Conservation (phyloP, 768 basidiomycete genomes). For the Coprinellus aureogranulatus region DNA sequence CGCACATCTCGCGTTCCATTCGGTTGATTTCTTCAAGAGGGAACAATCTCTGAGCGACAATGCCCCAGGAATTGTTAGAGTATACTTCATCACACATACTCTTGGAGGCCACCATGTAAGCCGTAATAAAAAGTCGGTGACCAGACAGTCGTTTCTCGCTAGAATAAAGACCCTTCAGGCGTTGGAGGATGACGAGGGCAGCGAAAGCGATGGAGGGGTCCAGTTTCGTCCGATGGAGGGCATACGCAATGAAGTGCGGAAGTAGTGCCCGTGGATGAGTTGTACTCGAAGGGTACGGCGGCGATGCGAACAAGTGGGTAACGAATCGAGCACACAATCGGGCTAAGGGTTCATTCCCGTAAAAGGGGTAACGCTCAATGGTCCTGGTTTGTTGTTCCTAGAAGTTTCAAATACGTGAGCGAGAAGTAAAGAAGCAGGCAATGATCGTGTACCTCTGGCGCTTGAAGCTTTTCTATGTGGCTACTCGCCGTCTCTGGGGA, state of each 20-base stretch:
- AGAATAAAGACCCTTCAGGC: constrained; percentile 68
- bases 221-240: constrained; percentile 53
- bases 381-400: too few relatives aligned
- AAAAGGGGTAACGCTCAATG: too few relatives aligned
- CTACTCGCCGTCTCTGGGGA: too few relatives aligned
- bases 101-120: background rate
- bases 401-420: too few relatives aligned
- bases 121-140: constrained; percentile 74
- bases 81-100: background rate
- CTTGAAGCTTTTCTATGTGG: too few relatives aligned
- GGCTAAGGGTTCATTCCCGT: too few relatives aligned
- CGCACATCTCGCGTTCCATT: constrained; percentile 84
- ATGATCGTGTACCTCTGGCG: too few relatives aligned
- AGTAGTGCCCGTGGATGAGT: constrained; percentile 50
- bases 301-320: too few relatives aligned
- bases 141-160: constrained; percentile 79
- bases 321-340: too few relatives aligned
- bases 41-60: constrained; percentile 1
- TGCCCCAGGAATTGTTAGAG: constrained; percentile 6
- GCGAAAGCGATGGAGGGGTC: constrained; percentile 60
- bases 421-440: too few relatives aligned
- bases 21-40: constrained; percentile 77
- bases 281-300: too few relatives aligned
- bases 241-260: constrained; percentile 73
- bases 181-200: constrained; percentile 52